Evolutionary conservation across 2,329 filamentous ascomycete species (phyloP).

Genomic region (Fusarium equiseti): DNA sequence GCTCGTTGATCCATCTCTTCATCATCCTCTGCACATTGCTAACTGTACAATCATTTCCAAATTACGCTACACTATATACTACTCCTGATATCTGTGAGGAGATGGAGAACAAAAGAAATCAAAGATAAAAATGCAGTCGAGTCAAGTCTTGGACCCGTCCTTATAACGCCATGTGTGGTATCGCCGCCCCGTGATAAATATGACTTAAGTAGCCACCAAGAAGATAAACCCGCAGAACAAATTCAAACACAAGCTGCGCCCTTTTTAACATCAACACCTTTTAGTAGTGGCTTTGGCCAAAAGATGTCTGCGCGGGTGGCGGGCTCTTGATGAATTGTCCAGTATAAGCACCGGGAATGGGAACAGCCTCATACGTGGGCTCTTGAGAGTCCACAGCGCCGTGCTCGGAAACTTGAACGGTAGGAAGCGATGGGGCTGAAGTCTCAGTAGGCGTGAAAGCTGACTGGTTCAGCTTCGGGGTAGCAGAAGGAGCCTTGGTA

Average conservation of each 20-base stretch:
- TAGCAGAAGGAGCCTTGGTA: slow-evolving; percentile 79
- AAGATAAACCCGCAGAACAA: slow-evolving; percentile 21
- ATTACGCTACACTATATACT: slow-evolving; percentile 34
- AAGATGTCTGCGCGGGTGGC: slow-evolving; percentile 58
- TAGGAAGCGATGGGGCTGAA: slow-evolving; percentile 50
- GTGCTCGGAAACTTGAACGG: slow-evolving; percentile 69
- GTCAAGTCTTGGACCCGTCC: slow-evolving; percentile 29
- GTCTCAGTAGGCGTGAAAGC: slow-evolving; percentile 69
- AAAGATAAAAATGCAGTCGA: slow-evolving; percentile 22
- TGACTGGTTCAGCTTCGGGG: slow-evolving; percentile 74
- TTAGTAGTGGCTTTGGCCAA: slow-evolving; percentile 53
- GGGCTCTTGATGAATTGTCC: slow-evolving; percentile 67
- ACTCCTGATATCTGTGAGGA: slow-evolving; percentile 17
- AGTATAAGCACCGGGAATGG: slow-evolving; percentile 87
- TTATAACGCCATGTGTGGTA: slow-evolving; percentile 40
- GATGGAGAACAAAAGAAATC: slow-evolving; percentile 27
- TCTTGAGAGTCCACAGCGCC: slow-evolving; percentile 81
- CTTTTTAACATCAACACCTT: slow-evolving; percentile 2
- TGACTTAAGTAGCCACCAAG: slow-evolving; percentile 24
- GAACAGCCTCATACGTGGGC: slow-evolving; percentile 85
- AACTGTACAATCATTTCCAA: slow-evolving; percentile 20
- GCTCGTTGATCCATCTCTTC: slow-evolving; percentile 29
- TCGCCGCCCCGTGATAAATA: slow-evolving; percentile 34
- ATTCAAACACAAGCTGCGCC: slow-evolving; percentile 17
- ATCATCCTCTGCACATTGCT: slow-evolving; percentile 19